Percentiles rank a stretch among this genome's conserved stretches.
Conservation (phyloP, 75 land plant species). For the Larix kaempferi region DNA sequence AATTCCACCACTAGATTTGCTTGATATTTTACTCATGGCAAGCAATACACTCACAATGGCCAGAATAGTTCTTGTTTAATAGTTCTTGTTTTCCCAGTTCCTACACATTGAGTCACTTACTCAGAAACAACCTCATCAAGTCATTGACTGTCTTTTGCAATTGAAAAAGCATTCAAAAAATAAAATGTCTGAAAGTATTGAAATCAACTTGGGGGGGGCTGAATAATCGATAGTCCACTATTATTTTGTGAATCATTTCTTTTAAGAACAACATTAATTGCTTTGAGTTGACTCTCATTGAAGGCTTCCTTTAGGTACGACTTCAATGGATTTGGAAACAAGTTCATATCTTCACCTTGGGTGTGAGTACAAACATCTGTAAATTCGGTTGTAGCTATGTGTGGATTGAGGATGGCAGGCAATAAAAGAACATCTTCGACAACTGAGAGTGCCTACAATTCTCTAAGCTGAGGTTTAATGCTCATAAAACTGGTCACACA, state of each 20-base stretch:
- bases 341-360: conserved; percentile 22
- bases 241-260: conserved; percentile 14
- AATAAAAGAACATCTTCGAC: conserved; percentile 60
- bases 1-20: background rate
- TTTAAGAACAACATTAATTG: conserved; percentile 64
- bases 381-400: background rate
- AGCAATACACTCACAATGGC: conserved; percentile 83
- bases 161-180: background rate
- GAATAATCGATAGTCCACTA: conserved; percentile 73
- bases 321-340: conserved; percentile 56
- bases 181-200: background rate
- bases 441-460: conserved; percentile 92
- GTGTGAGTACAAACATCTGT: conserved; percentile 10
- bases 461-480: conserved; percentile 89
- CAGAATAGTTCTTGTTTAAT: conserved; percentile 85
- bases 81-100: conserved; percentile 96
- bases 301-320: conserved; percentile 51
- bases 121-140: background rate
- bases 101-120: conserved; percentile 25
- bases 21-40: conserved; percentile 22
- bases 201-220: conserved; percentile 89
- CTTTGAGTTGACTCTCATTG: conserved; percentile 83
- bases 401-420: conserved; percentile 65
- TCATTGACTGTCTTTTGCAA: background rate
- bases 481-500: conserved; percentile 69